phyloP scores from a whole-genome alignment of 108 stramenopile genomes.

The Craspedostauros australis region DNA sequence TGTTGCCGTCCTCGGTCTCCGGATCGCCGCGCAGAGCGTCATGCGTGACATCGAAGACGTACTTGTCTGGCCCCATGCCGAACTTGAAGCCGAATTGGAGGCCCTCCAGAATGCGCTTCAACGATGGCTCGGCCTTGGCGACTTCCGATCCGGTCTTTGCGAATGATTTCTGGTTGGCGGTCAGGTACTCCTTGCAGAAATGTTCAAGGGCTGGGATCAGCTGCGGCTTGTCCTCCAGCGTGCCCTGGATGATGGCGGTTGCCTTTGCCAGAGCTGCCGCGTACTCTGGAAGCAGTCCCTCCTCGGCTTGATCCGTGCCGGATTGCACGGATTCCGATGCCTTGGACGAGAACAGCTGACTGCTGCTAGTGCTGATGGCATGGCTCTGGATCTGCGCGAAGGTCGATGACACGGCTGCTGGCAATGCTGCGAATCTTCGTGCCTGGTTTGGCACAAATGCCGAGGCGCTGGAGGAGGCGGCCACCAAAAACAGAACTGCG shows the following conservation, averaged over 20 bases:
- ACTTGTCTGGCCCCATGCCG: constrained; percentile 65
- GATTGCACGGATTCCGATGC: too few relatives aligned
- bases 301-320: not conserved
- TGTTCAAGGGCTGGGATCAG: constrained; percentile 39
- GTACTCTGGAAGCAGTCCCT: constrained; percentile 36
- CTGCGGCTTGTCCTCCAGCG: constrained; percentile 26
- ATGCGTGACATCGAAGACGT: constrained; percentile 61
- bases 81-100: constrained; percentile 58
- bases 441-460: too few relatives aligned
- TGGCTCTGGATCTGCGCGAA: too few relatives aligned
- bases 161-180: constrained; percentile 34
- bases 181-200: constrained; percentile 76
- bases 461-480: too few relatives aligned
- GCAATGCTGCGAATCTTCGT: too few relatives aligned
- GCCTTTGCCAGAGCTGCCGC: constrained; percentile 37
- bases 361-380: too few relatives aligned
- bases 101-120: constrained; percentile 48
- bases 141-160: constrained; percentile 26
- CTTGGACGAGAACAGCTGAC: too few relatives aligned
- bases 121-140: constrained; percentile 12
- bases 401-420: too few relatives aligned
- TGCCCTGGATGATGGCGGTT: constrained; percentile 23
- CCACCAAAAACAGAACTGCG: too few relatives aligned
- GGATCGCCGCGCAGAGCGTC: constrained; percentile 61
- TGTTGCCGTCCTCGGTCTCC: constrained; percentile 41